Evolutionary conservation across 305 asterid genomes (phyloP), one percentile per base, ranked within the genome.

Genomic region (Fraxinus angustifolia): DNA sequence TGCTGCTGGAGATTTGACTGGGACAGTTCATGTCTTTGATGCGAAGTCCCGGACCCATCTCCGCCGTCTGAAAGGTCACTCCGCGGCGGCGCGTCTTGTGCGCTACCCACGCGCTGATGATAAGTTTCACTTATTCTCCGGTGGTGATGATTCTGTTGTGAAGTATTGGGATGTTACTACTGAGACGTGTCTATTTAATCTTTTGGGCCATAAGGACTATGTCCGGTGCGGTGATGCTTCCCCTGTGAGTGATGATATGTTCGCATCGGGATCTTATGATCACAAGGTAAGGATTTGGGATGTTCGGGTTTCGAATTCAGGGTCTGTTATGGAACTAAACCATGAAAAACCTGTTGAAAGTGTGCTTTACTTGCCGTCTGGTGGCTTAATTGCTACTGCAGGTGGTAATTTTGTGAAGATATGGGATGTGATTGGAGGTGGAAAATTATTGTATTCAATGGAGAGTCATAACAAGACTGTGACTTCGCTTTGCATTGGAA

Each of bases 341-440:
- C 98, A 94, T 45, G 98, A 89, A n/a, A 91, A 89, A 45, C 99
- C 98, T 0, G 98, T 95, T 11, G 97, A 95, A 87, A 93, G 93
- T 80, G 97, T 90, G 76, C 83, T 95, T 78, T 95, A 92, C 87
- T 82, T 95, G 85, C 98, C 99, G 0, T 92, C 97, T 1, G 98
- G 98, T 0, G 97, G 97, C 3, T 78, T 95, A 67, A 77, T 94
- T 26, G 99, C 99, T 6, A 93, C 97, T 0, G 89, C 97, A 0
- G 95, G 96, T 82, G 98, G 99, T 1, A 91, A 92, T 88, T 81
- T 81, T 3, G 93, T 95, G 79, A 95, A 95, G 76, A 90, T 95
- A 68, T 95, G 98, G 99, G 99, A 95, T 86, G 85, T 92, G 12
- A 88, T 94, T 26, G 99, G 97, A 31, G 99, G 99, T 76, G 99